Evolutionary conservation across 768 basidiomycete species (phyloP).

Genomic region (Boletales sp.): DNA sequence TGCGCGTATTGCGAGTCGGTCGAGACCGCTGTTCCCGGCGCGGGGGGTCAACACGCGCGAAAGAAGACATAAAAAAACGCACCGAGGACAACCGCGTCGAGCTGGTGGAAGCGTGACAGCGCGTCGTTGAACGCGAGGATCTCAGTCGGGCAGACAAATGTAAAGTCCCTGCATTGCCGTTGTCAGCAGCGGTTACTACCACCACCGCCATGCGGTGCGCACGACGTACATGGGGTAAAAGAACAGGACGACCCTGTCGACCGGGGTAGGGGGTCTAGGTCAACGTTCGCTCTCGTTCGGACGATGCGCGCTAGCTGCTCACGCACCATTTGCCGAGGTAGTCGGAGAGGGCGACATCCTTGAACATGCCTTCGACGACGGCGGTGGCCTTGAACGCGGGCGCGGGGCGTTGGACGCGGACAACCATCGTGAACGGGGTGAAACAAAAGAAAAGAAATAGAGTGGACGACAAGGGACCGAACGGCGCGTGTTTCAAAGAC

Average conservation of each 20-base stretch:
- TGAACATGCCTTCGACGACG: conserved; percentile 74
- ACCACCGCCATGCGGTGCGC: no score
- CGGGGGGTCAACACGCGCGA: no score
- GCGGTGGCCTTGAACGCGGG: conserved; percentile 75
- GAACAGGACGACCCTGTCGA: conserved; percentile 79
- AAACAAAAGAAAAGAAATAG: not conserved
- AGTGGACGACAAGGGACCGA: not conserved
- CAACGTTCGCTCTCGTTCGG: not conserved
- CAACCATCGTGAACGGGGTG: conserved; percentile 29
- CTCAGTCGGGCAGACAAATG: conserved; percentile 92
- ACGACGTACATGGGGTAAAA: conserved; percentile 82
- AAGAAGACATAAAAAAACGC: no score
- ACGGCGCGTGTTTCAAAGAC: conserved; percentile 14
- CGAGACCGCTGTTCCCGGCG: conserved; percentile 63
- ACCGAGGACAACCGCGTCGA: conserved; percentile 80
- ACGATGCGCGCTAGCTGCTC: not conserved
- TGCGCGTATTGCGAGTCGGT: conserved; percentile 90
- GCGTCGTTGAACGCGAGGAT: conserved; percentile 94
- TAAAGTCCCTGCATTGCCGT: conserved; percentile 91
- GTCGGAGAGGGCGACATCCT: conserved; percentile 69
- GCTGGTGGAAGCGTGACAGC: conserved; percentile 64
- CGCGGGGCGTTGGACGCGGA: conserved; percentile 79
- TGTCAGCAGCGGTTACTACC: not conserved
- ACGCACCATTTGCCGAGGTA: conserved; percentile 78
- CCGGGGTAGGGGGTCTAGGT: not conserved